Base-by-base conservation (phyloP, 2,329 filamentous ascomycete genomes). In the Pseudocercospora fuligena region DNA sequence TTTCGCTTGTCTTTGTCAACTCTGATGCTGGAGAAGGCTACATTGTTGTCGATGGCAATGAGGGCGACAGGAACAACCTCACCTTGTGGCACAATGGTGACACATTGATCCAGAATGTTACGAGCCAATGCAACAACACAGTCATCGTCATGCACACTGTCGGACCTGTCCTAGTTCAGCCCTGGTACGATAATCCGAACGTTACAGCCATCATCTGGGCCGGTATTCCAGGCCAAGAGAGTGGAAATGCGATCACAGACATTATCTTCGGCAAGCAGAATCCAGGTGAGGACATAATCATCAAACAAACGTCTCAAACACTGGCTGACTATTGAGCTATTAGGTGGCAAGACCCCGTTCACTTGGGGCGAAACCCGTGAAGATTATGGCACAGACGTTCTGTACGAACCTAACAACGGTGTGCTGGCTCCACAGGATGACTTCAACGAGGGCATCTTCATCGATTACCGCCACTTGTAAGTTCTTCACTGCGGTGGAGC, bases 131-230 rank as follows among this genome's bases (percentile, higher is more conserved):
- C 84, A 89, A 90, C 82, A 97, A 97, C 85, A 97, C 93, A 12
- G 90, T 98, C 66, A 92, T 98, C 16, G 88, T 97, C 65, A 90
- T 98, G 66, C 94, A 98, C 82, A 93, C 91, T 1, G 87, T 90
- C 3, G 93, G 93, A 0, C 88, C 94, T 0, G 91, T 96, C 4
- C 81, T 96, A 0, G 80, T 97, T 25, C 87, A 89, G 12, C 87
- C 92, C 9, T 94, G 89, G 85, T 89, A 91, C 73, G 81, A 91
- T 61, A 89, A 88, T 78, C 86, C 88, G 40, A 97, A 97, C 78
- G 85, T 97, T 58, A 93, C 92, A 0, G 93, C 92, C 46, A 93
- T 97, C 61, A 87, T 97, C 63, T 86, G 87, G 11, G 92, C 96
- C 73, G 56, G 56, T 14, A 71, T 73, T 58, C 73, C 72, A 11